A percentile compares a stretch with the other conserved stretches of the same genome.
Evolutionary conservation across 352 stramenopile species (phyloP).

Genomic region (Pythium aphanidermatum): DNA sequence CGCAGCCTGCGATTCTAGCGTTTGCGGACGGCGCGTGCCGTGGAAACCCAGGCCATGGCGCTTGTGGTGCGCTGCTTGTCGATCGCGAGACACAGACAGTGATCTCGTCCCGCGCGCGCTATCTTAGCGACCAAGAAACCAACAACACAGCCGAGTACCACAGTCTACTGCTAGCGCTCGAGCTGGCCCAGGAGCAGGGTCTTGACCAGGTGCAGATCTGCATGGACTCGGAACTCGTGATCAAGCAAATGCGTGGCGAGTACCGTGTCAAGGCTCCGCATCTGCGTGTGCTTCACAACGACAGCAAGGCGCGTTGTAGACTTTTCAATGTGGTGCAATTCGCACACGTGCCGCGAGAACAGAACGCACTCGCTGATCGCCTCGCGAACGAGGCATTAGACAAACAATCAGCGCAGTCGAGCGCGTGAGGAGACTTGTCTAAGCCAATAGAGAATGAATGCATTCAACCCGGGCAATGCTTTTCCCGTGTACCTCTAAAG

Average conservation of each 20-base stretch:
- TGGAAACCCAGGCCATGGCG: conserved; percentile 58
- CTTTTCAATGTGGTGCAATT: conserved; percentile 37
- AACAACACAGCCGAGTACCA: conserved; percentile 78
- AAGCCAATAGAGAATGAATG: no score
- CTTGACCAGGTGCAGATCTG: conserved; percentile 35
- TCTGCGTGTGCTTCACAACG: conserved; percentile 33
- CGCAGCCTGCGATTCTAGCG: conserved; percentile 21
- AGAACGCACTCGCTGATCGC: conserved; percentile 48
- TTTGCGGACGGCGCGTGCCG: conserved; percentile 67
- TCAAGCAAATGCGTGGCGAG: conserved; percentile 63
- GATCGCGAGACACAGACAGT: conserved; percentile 30
- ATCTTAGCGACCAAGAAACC: conserved; percentile 53
- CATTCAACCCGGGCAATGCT: no score
- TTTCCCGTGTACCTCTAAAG: no score
- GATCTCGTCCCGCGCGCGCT: conserved; percentile 33
- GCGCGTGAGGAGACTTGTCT: no score
- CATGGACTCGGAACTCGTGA: conserved; percentile 81
- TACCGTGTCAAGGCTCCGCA: conserved; percentile 69
- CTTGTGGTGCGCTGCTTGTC: conserved; percentile 55
- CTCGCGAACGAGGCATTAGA: conserved; percentile 71
- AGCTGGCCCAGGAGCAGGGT: conserved; percentile 36
- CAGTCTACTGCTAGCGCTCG: conserved; percentile 50
- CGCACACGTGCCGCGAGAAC: conserved; percentile 37
- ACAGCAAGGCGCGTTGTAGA: conserved; percentile 31
- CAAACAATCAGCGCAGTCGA: conserved; percentile 9